These are phyloP conservation scores for Microglena sp. DNA, from an alignment of 139 green algal genomes.

Conservation along the genomic window DNA sequence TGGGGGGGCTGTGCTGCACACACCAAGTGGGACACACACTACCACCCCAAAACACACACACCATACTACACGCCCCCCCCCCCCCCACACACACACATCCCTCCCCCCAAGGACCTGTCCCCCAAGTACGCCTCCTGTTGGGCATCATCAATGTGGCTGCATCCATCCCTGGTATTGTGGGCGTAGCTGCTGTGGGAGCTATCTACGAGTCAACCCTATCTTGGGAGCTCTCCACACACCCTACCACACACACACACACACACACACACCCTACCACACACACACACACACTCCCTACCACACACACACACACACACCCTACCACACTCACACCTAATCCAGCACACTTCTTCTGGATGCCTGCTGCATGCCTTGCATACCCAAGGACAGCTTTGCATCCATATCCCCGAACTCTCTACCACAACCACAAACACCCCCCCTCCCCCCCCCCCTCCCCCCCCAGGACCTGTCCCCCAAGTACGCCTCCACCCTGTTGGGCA, in stretches of 20 bases:
- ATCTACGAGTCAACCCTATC: slow-evolving; percentile 65
- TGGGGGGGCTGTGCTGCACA: too few species aligned
- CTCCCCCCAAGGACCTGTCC: slow-evolving; percentile 82
- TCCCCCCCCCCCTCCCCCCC: too few species aligned
- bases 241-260: too few species aligned
- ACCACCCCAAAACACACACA: too few species aligned
- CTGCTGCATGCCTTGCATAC: slow-evolving; percentile 16
- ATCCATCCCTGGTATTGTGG: slow-evolving; percentile 82
- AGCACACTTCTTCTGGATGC: background rate
- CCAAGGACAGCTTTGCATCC: slow-evolving; percentile 10
- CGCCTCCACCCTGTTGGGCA: slow-evolving; percentile 77
- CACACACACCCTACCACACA: too few species aligned
- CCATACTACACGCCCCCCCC: too few species aligned
- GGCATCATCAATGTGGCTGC: slow-evolving; percentile 87
- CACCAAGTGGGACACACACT: too few species aligned
- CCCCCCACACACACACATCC: too few species aligned
- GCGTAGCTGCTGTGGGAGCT: slow-evolving; percentile 55
- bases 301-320: too few species aligned
- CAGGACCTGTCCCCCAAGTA: slow-evolving; percentile 83
- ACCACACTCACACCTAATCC: too few species aligned
- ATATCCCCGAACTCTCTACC: slow-evolving; percentile 53
- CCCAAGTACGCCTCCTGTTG: slow-evolving; percentile 83
- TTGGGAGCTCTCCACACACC: slow-evolving; percentile 67
- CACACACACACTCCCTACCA: too few species aligned
- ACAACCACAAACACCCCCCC: too few species aligned